Evolutionary conservation across 768 basidiomycete species (phyloP), one percentile per base, ranked within the genome.

Genomic region (Tulasnella sp.): DNA sequence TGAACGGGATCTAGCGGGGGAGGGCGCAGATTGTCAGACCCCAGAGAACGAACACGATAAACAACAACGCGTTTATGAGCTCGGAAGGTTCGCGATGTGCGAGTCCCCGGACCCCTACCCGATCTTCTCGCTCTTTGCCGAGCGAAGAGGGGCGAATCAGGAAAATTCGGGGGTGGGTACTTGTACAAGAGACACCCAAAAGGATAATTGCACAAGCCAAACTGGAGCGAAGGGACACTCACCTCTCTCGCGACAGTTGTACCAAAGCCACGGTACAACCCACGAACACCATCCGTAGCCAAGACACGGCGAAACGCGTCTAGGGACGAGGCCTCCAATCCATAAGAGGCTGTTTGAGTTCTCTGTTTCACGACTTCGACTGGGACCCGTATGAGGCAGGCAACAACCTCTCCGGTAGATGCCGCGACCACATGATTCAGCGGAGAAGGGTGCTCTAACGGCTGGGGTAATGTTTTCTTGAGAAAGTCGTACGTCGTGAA

Each of bases 401-500:
- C 87, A 21, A 86, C 89, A 74, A 90, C 87, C 85, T 91, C 91
- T 48, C 88, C 91, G 3, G 86, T 84, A 7, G 87, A 88, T 1
- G 87, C 88, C 8, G 90, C 85, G 3, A 89, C 38, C 86, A 91
- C 88, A 82, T 93, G 89, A 44, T 88, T 89, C 42, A 96, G 83
- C 0, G 95, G 92, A 0, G 89, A 88, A 39, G 95, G 87, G 52
- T 90, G 85, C 0, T 88, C 79, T 1, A 83, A 87, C 0, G 90
- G 86, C 3, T 91, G 83, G 0, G 95, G 94, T 0, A 95, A 84
- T n/a, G 84, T 85, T 77, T 89, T 88, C 85, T 99, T 99, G 82
- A 97, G 88, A 8, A 90, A 89, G 83, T 99, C 97, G 84, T 99
- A 99, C 0, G 92, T 94, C 27, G 94, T 93, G 85, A 99, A 99